A percentile compares a stretch with the other conserved stretches of the same genome.
phyloP scores from a whole-genome alignment of 495 filamentous ascomycete genomes.

The Neurospora sp. region DNA sequence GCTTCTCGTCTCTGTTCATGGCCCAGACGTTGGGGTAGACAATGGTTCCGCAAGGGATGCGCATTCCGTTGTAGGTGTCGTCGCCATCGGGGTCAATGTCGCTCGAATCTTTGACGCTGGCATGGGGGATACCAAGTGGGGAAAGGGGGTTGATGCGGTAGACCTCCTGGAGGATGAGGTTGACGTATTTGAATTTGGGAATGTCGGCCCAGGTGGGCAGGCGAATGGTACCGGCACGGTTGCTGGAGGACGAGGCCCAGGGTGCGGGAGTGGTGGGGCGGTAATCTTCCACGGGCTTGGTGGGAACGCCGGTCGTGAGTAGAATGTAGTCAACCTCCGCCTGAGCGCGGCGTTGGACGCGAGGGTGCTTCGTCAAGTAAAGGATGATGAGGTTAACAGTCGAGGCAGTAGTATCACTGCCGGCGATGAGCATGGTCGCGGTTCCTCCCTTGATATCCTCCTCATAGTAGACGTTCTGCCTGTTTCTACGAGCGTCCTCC shows the following conservation, averaged over 20 bases:
- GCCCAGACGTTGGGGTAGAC: conserved; percentile 39
- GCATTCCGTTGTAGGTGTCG: conserved; percentile 40
- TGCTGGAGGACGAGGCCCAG: not conserved
- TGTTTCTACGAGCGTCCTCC: conserved; percentile 1
- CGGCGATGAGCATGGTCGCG: conserved; percentile 40
- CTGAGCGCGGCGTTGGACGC: conserved; percentile 44
- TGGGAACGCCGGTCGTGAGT: not conserved
- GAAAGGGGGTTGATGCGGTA: conserved; percentile 54
- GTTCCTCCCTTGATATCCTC: conserved; percentile 41
- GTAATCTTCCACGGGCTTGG: not conserved
- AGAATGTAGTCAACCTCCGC: conserved; percentile 46
- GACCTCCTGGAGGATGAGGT: conserved; percentile 45
- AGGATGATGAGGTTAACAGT: conserved; percentile 32
- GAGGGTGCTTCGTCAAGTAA: conserved; percentile 32
- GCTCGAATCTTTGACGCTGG: conserved; percentile 14
- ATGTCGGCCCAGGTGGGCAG: conserved; percentile 44
- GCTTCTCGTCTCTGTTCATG: conserved; percentile 31
- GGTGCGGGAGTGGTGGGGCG: not conserved
- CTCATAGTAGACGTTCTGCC: conserved; percentile 28
- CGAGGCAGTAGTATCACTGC: conserved; percentile 37
- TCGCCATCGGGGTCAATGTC: conserved; percentile 24
- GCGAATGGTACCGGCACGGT: conserved; percentile 28
- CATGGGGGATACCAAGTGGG: conserved; percentile 51
- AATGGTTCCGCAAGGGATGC: conserved; percentile 37
- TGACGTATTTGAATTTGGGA: conserved; percentile 40